Evolutionary conservation across 257 asterid genomes (phyloP), one percentile per base, ranked within the genome.

Genomic region (Solanum bulbocastanum): DNA sequence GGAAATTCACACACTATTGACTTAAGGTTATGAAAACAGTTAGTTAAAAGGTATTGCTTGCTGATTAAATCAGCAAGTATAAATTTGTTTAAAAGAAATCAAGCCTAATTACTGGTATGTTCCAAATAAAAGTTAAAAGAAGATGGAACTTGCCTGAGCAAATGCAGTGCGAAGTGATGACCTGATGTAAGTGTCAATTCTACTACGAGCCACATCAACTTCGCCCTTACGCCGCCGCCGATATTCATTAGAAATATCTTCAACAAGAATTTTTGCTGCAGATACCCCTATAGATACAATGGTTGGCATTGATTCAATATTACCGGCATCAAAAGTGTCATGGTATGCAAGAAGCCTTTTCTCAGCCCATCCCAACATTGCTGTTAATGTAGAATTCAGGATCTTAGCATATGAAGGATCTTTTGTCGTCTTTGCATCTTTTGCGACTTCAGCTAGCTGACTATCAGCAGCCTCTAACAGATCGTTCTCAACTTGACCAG

Each of bases 301-400:
- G 92, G 88, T 91, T 86, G 93, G 95, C 99, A 97, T 95, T 87
- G 98, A 92, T 68, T 94, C 98, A 71, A 97, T 92, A 87, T 96
- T 96, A 69, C 89, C 92, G 37, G 89, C 90, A 85, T 93, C 95
- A 90, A 96, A 97, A 39, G 99, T 97, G 85, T 97, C 99, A 83
- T 96, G 99, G 91, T 96, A 97, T 65, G 99, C 99, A 83, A 97
- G 94, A 82, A 97, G 98, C 87, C 99, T 93, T 89, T 97, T 97
- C 95, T 97, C 99, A 79, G 99, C 96, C 99, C 99, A 97, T 65
- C 99, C 98, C 92, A 97, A 91, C 89, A 96, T 94, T 39, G 99
- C 96, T 66, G 98, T 96, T 93, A 97, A 91, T 2, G 98, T 94
- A 85, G 98, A 94, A 91, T 94, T 95, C 94, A 97, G 92, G 71